Conservation (phyloP, 2,329 filamentous ascomycete genomes). For the Magnaporthiopsis poae region DNA sequence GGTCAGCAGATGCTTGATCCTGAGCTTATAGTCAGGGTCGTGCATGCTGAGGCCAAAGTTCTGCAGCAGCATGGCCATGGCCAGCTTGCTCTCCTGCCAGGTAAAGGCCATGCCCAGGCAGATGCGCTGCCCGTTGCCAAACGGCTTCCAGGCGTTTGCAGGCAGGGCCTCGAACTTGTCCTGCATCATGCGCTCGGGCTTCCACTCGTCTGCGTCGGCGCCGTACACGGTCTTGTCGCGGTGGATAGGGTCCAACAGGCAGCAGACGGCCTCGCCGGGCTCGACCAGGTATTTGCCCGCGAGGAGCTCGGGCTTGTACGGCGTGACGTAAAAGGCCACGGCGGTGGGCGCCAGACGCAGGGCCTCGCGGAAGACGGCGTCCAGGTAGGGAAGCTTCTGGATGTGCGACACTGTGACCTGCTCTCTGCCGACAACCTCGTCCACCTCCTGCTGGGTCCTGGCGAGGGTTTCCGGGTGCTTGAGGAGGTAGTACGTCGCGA, state of each 20-base stretch:
- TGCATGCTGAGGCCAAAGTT: constrained; percentile 59
- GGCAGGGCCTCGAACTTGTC: constrained; percentile 53
- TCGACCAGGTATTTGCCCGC: constrained; percentile 52
- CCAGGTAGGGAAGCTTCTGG: constrained; percentile 42
- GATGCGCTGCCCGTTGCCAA: constrained; percentile 46
- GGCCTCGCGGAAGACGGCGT: constrained; percentile 45
- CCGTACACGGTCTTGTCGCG: constrained; percentile 56
- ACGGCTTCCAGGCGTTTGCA: constrained; percentile 59
- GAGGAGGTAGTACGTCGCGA: constrained; percentile 39
- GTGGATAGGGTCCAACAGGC: constrained; percentile 46
- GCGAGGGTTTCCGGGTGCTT: constrained; percentile 35
- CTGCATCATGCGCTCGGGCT: constrained; percentile 63
- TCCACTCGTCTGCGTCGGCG: constrained; percentile 54
- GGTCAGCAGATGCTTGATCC: constrained; percentile 43
- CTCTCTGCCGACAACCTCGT: constrained; percentile 35
- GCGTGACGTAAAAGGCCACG: constrained; percentile 27
- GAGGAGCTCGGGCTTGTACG: constrained; percentile 36
- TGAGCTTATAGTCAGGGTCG: constrained; percentile 44
- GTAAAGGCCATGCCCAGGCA: constrained; percentile 66
- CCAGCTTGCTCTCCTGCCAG: constrained; percentile 60
- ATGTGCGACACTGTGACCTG: constrained; percentile 37
- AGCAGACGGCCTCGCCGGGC: constrained; percentile 38
- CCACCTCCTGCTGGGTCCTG: constrained; percentile 44
- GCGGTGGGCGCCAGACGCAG: constrained; percentile 41
- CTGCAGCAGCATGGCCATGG: constrained; percentile 55